These are phyloP conservation scores for Adansonia gregorii DNA, from an alignment of 441 rosid genomes.

Conservation along the genomic window DNA sequence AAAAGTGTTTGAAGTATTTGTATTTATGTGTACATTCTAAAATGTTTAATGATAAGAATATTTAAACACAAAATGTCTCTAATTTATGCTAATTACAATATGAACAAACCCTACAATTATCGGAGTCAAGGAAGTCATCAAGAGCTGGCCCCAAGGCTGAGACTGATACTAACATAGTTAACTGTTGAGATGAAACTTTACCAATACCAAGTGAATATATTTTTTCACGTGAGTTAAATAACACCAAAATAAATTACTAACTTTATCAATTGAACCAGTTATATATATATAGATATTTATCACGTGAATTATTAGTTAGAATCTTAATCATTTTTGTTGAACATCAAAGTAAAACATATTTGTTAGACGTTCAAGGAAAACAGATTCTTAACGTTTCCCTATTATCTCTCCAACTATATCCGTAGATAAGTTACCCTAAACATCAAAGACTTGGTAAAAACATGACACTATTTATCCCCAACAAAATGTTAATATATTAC, in stretches of 20 bases:
- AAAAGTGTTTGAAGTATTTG: background rate
- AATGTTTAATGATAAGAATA: too few relatives aligned
- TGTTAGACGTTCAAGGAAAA: constrained; percentile 20
- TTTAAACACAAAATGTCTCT: background rate
- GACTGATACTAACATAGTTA: background rate
- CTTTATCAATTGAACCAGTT: background rate
- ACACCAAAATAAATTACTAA: background rate
- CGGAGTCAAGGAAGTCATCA: background rate
- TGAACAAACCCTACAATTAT: background rate
- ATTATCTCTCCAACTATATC: constrained; percentile 23
- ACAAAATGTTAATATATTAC: background rate
- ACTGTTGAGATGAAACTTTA: background rate
- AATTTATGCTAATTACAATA: background rate
- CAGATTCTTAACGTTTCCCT: constrained; percentile 27
- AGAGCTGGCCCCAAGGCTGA: background rate
- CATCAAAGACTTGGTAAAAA: constrained; percentile 15
- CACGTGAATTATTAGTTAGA: constrained; percentile 9
- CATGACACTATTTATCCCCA: constrained; percentile 5
- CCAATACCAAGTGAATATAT: too few relatives aligned
- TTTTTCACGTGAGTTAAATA: background rate
- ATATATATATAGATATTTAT: background rate
- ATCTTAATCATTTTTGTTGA: background rate
- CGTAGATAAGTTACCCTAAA: constrained; percentile 17
- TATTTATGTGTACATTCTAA: background rate
- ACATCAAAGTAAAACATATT: background rate